Base-by-base conservation (phyloP, 768 basidiomycete species). In the Phlebiopsis flavidoalba region DNA sequence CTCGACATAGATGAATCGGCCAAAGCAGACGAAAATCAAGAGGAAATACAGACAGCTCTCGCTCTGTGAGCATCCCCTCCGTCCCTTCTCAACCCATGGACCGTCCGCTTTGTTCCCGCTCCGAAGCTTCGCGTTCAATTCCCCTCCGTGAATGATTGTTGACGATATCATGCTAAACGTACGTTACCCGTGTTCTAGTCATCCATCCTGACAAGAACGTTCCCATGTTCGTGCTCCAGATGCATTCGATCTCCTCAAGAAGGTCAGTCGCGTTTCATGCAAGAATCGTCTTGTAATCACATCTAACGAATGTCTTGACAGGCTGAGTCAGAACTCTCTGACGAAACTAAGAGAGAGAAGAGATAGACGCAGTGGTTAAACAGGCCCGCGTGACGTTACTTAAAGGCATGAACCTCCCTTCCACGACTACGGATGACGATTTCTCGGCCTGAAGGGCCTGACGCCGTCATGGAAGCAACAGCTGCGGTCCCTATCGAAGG, bases 171-270 rank as follows among this genome's bases (percentile, higher is more conserved):
- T 17, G 40, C 26, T 59, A 43, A 50, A 62, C 52, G 79, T 80
- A 80, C 79, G 78, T 81, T 77, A 63, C 73, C 58, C 71, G 62
- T 73, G 66, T 67, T 63, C 63, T 71, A 94, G 92, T 97, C 74
- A 98, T 99, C 69, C 97, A 99, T 80, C 97, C 97, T 63, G 97
- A 99, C 80, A 99, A 98, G 81, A n/a, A 89, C 90, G 67, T 78
- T n/a, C 91, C 71, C 93, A 97, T 75, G 79, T 83, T 31, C 84
- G 86, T 68, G 91, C 93, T 54, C 88, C 93, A 67, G 93, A 97
- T 75, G 95, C 95, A 0, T 97, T 97, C 71, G 94, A 96, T 73
- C 70, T 93, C 36, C 80, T 97, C 51, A 97, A 97, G 79, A 96
- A 97, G 85, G 93, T 90, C 54, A 11, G 74, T 64, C 11, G 14